Percentiles rank a stretch among this genome's conserved stretches.
Evolutionary conservation across 2,329 filamentous ascomycete genomes (phyloP).

Genomic region (Talaromyces sp.): DNA sequence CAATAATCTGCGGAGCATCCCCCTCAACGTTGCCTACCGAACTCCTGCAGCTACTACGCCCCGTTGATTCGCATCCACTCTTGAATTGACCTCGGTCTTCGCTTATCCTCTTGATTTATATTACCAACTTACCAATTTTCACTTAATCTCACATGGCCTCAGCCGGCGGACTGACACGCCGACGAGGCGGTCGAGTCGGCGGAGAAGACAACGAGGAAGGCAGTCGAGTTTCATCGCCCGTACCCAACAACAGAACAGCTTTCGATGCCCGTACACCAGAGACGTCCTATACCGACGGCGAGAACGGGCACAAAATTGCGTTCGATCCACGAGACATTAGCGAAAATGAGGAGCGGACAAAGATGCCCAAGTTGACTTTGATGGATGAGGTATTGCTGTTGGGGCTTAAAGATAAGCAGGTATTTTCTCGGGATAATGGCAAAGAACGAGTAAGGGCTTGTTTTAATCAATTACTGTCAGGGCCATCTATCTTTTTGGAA

Average conservation of each 20-base stretch:
- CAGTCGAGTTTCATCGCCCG: slow-evolving; percentile 64
- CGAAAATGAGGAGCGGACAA: slow-evolving; percentile 92
- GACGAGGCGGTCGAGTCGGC: slow-evolving; percentile 60
- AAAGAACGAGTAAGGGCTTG: background rate
- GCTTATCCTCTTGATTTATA: background rate
- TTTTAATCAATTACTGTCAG: slow-evolving; percentile 48
- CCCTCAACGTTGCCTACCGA: slow-evolving; percentile 10
- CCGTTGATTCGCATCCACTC: background rate
- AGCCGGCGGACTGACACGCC: slow-evolving; percentile 68
- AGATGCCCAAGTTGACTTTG: slow-evolving; percentile 95
- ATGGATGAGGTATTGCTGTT: slow-evolving; percentile 98
- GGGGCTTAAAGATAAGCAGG: slow-evolving; percentile 98
- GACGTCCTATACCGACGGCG: slow-evolving; percentile 79
- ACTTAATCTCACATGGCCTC: slow-evolving; percentile 53
- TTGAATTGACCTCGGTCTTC: background rate
- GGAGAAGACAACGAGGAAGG: slow-evolving; percentile 60
- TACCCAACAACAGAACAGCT: slow-evolving; percentile 59
- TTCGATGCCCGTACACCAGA: slow-evolving; percentile 55
- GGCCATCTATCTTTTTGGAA: slow-evolving; percentile 99
- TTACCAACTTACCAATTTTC: background rate
- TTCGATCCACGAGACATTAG: slow-evolving; percentile 96
- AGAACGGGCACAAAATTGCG: slow-evolving; percentile 98
- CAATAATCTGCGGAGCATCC: slow-evolving; percentile 15
- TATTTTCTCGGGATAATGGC: slow-evolving; percentile 37
- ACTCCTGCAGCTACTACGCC: background rate